Percentiles rank a stretch among this genome's conserved stretches.
Evolutionary conservation across 1,284 basidiomycete genomes (phyloP).

Genomic region (Phenoliferia sp.): DNA sequence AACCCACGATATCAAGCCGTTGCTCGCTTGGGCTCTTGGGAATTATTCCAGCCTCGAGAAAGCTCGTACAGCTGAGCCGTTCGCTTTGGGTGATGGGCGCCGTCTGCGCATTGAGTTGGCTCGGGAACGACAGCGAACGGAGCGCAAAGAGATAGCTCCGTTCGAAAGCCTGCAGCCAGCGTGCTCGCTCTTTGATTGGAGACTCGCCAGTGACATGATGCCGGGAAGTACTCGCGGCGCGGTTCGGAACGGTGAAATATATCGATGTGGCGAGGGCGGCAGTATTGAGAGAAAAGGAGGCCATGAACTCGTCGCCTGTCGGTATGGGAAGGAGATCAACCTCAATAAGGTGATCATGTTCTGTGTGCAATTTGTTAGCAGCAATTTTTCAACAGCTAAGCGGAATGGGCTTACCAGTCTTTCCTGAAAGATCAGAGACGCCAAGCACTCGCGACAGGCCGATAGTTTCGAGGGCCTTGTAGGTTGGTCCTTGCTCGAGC

Average conservation of each 20-base stretch:
- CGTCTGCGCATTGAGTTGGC: conserved; percentile 38
- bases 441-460: conserved; percentile 57
- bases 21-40: conserved; percentile 65
- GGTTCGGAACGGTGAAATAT: conserved; percentile 3
- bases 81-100: conserved; percentile 40
- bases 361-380: conserved; percentile 16
- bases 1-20: conserved; percentile 34
- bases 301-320: conserved; percentile 46
- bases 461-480: conserved; percentile 49
- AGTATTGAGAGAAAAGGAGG: conserved; percentile 39
- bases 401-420: conserved; percentile 34
- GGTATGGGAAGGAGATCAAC: conserved; percentile 57
- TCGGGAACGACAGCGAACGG: conserved; percentile 53
- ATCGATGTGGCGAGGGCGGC: background rate
- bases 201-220: background rate
- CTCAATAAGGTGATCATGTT: conserved; percentile 43
- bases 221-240: conserved; percentile 44
- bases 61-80: conserved; percentile 1
- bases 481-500: conserved; percentile 17
- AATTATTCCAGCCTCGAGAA: conserved; percentile 33
- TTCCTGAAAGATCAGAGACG: conserved; percentile 45
- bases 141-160: conserved; percentile 54
- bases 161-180: conserved; percentile 53
- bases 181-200: conserved; percentile 24
- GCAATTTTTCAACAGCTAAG: background rate